These are phyloP conservation scores for Exophiala lecanii-corni DNA, from an alignment of 2,329 filamentous ascomycete genomes.

Conservation along the genomic window DNA sequence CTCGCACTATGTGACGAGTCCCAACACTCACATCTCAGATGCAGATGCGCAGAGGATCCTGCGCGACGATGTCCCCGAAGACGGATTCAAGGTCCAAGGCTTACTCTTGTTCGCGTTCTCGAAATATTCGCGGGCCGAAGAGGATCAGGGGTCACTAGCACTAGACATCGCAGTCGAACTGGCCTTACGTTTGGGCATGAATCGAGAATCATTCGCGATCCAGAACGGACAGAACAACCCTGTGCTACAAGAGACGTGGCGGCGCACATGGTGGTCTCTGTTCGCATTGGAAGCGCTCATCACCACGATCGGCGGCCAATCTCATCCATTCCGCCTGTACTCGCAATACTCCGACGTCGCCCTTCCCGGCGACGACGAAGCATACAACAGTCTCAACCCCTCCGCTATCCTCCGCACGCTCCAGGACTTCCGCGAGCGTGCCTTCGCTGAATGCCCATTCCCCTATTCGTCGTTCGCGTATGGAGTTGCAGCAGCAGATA, in stretches of 20 bases:
- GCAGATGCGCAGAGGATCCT: constrained; percentile 27
- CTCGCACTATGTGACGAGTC: constrained; percentile 48
- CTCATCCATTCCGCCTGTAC: constrained; percentile 46
- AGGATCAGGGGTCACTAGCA: constrained; percentile 30
- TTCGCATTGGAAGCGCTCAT: constrained; percentile 81
- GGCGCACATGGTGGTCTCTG: constrained; percentile 85
- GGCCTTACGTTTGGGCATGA: constrained; percentile 71
- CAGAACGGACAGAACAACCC: constrained; percentile 49
- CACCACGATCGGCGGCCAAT: constrained; percentile 56
- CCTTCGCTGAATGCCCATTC: constrained; percentile 67
- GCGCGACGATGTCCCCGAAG: constrained; percentile 25
- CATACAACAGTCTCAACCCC: constrained; percentile 50
- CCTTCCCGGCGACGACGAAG: constrained; percentile 77
- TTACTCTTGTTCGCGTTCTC: constrained; percentile 35
- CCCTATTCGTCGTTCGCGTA: constrained; percentile 82
- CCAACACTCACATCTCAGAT: constrained; percentile 28
- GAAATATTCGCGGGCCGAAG: constrained; percentile 33
- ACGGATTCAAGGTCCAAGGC: constrained; percentile 36
- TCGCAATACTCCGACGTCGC: constrained; percentile 68
- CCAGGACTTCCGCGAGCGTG: constrained; percentile 53
- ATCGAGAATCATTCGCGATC: constrained; percentile 57
- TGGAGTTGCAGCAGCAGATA: constrained; percentile 73
- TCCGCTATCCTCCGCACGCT: constrained; percentile 59
- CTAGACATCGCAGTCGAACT: constrained; percentile 65
- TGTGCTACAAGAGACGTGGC: constrained; percentile 74